phyloP scores from a whole-genome alignment of 1,139 yeast genomes.

The Saccharomyces hybrid region DNA sequence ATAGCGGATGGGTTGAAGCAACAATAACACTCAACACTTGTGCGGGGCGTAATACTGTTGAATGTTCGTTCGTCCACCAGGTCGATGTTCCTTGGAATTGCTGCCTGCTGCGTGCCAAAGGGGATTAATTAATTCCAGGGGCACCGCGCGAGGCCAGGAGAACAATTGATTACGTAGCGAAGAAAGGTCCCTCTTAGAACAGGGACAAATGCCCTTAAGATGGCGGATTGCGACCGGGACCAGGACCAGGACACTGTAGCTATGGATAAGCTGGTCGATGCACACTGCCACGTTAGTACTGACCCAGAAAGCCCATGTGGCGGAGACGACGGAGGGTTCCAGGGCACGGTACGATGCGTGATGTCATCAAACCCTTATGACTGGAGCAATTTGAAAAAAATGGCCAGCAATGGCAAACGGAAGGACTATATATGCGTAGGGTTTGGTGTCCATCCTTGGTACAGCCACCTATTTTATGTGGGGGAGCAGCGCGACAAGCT shows the following conservation, averaged over 20 bases:
- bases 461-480: constrained; percentile 51
- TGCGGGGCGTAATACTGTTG: background rate
- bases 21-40: background rate
- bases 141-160: constrained; percentile 5
- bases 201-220: background rate
- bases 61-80: background rate
- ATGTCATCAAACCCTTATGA: constrained; percentile 59
- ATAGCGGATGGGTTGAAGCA: background rate
- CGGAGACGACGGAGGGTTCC: background rate
- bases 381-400: constrained; percentile 33
- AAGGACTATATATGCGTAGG: constrained; percentile 40
- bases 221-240: background rate
- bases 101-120: background rate
- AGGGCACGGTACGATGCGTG: constrained; percentile 24
- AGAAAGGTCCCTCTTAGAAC: background rate
- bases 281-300: constrained; percentile 56
- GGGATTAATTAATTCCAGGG: constrained; percentile 1
- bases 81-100: background rate
- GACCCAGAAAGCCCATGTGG: background rate
- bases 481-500: constrained; percentile 20
- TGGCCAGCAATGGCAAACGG: constrained; percentile 34
- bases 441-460: constrained; percentile 93
- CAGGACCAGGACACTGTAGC: background rate
- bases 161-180: constrained; percentile 2
- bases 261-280: constrained; percentile 38